These are phyloP conservation scores for Acacia melanoxylon DNA, from an alignment of 306 rosid genomes.

Conservation along the genomic window DNA sequence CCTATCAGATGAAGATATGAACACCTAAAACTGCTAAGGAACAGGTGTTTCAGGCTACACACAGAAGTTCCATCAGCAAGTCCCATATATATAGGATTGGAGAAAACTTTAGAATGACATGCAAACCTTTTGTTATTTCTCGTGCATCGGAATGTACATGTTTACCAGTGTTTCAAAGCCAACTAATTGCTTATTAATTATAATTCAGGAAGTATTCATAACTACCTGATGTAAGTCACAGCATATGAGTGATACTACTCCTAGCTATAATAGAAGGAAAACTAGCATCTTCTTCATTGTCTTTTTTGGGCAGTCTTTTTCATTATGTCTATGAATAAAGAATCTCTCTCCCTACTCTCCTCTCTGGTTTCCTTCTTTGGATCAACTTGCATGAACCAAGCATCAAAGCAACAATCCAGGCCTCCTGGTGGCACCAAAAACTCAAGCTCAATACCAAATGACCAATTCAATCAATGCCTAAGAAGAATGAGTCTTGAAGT, in stretches of 20 bases:
- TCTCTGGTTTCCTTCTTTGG: not conserved
- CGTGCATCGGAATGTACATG: not conserved
- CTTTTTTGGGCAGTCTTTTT: not conserved
- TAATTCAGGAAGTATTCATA: not conserved
- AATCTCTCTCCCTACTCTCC: not conserved
- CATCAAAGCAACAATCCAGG: not conserved
- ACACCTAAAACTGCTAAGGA: not conserved
- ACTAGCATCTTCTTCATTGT: not conserved
- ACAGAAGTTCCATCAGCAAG: not conserved
- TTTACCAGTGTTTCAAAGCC: not conserved
- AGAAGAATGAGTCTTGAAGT: not conserved
- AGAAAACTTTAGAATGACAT: not conserved
- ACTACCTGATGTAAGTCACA: not conserved
- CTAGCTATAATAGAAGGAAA: not conserved
- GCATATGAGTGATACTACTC: not conserved
- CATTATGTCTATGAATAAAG: not conserved
- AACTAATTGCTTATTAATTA: not conserved
- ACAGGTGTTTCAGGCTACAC: not conserved
- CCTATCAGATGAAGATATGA: conserved; percentile 24
- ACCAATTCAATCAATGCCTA: not conserved
- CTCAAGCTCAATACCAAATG: not conserved
- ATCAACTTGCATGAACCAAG: not conserved
- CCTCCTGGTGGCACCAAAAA: not conserved
- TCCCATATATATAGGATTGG: not conserved
- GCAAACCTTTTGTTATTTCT: not conserved